phyloP scores from a whole-genome alignment of 306 rosid genomes.

The Amphicarpaea edgeworthii region DNA sequence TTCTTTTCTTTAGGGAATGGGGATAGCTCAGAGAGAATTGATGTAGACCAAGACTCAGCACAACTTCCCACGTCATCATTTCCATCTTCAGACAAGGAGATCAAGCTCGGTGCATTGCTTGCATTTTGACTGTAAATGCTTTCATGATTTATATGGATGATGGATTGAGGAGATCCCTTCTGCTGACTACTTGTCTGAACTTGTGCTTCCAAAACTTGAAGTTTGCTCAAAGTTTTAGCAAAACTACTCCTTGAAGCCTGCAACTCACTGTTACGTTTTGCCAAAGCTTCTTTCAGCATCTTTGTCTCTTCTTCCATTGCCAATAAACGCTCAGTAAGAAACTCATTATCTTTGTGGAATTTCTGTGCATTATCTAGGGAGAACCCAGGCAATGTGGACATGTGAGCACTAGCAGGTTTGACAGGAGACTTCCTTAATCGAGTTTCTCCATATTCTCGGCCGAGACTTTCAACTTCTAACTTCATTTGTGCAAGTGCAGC shows the following conservation, averaged over 20 bases:
- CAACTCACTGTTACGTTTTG: slow-evolving; percentile 95
- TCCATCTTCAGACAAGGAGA: slow-evolving; percentile 96
- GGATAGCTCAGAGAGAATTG: slow-evolving; percentile 66
- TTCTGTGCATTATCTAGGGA: slow-evolving; percentile 78
- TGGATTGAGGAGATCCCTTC: slow-evolving; percentile 81
- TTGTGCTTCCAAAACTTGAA: slow-evolving; percentile 85
- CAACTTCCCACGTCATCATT: slow-evolving; percentile 78
- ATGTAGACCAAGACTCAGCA: slow-evolving; percentile 81
- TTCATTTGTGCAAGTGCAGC: slow-evolving; percentile 99
- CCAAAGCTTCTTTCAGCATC: slow-evolving; percentile 97
- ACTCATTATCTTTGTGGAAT: slow-evolving; percentile 93
- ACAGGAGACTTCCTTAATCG: slow-evolving; percentile 83
- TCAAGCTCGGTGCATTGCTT: slow-evolving; percentile 79
- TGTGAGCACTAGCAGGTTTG: slow-evolving; percentile 75
- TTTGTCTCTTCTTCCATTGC: slow-evolving; percentile 95
- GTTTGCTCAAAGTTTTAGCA: slow-evolving; percentile 84
- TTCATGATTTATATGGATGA: slow-evolving; percentile 65
- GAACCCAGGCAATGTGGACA: slow-evolving; percentile 69
- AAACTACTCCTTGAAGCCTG: slow-evolving; percentile 93
- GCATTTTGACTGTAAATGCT: slow-evolving; percentile 72
- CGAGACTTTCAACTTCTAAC: slow-evolving; percentile 95
- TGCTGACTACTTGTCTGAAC: slow-evolving; percentile 65
- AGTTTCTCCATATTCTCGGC: slow-evolving; percentile 86
- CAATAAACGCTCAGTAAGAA: slow-evolving; percentile 86
- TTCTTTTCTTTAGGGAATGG: slow-evolving; percentile 69